These are phyloP conservation scores for Quercus wislizeni DNA, from an alignment of 306 rosid species.

Conservation along the genomic window DNA sequence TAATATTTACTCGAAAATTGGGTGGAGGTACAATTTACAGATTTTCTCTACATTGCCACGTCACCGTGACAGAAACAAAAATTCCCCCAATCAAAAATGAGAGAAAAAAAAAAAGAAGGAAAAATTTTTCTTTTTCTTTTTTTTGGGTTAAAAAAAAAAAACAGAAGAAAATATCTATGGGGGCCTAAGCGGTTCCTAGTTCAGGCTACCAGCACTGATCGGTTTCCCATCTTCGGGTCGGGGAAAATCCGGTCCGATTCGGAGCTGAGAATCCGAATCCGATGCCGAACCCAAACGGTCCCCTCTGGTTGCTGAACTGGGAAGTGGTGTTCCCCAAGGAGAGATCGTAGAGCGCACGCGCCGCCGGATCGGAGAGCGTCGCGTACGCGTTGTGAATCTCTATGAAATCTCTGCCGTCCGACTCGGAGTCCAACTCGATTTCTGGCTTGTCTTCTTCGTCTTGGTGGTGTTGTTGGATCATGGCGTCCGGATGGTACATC, in stretches of 20 bases:
- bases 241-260: constrained; percentile 32
- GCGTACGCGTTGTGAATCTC: constrained; percentile 75
- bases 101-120: no score
- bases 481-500: constrained; percentile 68
- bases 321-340: constrained; percentile 25
- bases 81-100: background rate
- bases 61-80: background rate
- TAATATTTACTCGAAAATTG: no score
- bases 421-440: background rate
- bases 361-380: constrained; percentile 79
- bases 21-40: constrained; percentile 10
- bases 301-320: constrained; percentile 10
- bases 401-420: constrained; percentile 53
- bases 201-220: constrained; percentile 90
- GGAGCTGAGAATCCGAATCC: background rate
- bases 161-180: no score
- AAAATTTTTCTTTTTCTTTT: no score
- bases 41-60: background rate
- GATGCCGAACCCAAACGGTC: background rate
- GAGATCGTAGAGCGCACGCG: constrained; percentile 65
- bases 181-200: no score
- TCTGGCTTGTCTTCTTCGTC: no score
- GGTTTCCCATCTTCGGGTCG: constrained; percentile 84
- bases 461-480: background rate
- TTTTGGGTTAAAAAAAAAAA: no score